Base-by-base conservation (phyloP, 208 protist species). In the Entamoeba invadens region DNA sequence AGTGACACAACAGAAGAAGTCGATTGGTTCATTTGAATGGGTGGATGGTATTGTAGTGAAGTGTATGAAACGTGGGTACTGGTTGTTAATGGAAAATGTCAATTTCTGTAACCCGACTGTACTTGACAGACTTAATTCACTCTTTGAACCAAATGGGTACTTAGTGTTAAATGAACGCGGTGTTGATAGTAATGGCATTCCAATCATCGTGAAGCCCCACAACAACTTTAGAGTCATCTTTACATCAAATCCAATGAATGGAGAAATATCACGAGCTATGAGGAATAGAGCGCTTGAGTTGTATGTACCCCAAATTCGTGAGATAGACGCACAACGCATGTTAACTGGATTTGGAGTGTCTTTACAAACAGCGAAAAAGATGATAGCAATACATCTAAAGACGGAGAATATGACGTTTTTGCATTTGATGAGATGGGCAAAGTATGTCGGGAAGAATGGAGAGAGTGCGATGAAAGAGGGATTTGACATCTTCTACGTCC, bases 91-190 rank as follows among this genome's bases (percentile, higher is more conserved):
- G 45, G 98, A 99, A 95, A 99, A 99, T 95, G 98, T 98, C 21
- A 99, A 99, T 96, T 98, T 99, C 91, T 99, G 99, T 96, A 97
- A 97, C 47, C 97, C 98, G 8, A 98, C 99, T 42, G 99, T 99
- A 44, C 96, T 99, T 4, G 99, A 99, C 95, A 96, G 99, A 16
- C 97, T 99, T 25, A 99, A 99, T 96, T 97, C 98, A n/a, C 96
- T 99, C 18, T 97, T 99, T 0, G 99, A 99, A 96, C 97, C 97
- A 31, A 97, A 97, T 93, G 98, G 98, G 3, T 42, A 42, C 12
- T 38, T 93, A 44, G 21, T 44, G 45, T 5, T 87, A 25, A 45
- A 38, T n/a, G 92, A 93, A 44, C 4, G 57, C 31, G 57, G 57
- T 12, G 57, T 87, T 35, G 16, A n/a, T 44, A 31, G 38, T 25